These are phyloP conservation scores for Diaporthe ampelina DNA, from an alignment of 2,329 filamentous ascomycete species.

Conservation along the genomic window DNA sequence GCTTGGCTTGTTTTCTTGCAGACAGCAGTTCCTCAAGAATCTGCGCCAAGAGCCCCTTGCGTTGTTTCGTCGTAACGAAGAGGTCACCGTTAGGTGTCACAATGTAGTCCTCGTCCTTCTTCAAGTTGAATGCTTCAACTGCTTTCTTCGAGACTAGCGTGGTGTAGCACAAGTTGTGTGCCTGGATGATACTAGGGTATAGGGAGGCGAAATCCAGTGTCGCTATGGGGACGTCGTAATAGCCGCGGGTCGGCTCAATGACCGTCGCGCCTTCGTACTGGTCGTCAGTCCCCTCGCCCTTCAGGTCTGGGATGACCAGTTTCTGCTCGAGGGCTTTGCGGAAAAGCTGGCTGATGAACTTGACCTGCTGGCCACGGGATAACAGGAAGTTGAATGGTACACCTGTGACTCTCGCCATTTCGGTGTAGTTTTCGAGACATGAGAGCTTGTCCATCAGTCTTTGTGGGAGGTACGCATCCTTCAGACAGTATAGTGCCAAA, in stretches of 20 bases:
- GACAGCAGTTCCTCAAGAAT: slow-evolving; percentile 93
- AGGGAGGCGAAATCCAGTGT: slow-evolving; percentile 99
- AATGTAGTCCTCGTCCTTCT: slow-evolving; percentile 95
- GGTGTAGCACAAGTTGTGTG: slow-evolving; percentile 98
- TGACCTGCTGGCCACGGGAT: slow-evolving; percentile 93
- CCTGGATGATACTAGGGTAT: slow-evolving; percentile 98
- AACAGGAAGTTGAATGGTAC: slow-evolving; percentile 97
- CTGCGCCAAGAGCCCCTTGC: slow-evolving; percentile 92
- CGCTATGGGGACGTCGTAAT: slow-evolving; percentile 94
- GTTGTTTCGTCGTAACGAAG: slow-evolving; percentile 89
- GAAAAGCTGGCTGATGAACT: slow-evolving; percentile 97
- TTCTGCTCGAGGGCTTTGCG: slow-evolving; percentile 94
- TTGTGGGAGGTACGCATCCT: slow-evolving; percentile 96
- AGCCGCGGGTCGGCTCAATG: slow-evolving; percentile 93
- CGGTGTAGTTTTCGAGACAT: slow-evolving; percentile 98
- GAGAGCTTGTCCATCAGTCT: slow-evolving; percentile 97
- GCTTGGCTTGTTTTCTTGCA: slow-evolving; percentile 96
- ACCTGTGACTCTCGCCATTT: slow-evolving; percentile 99
- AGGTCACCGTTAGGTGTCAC: slow-evolving; percentile 94
- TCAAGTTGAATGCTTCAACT: slow-evolving; percentile 81
- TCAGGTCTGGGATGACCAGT: slow-evolving; percentile 91
- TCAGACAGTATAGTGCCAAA: slow-evolving; percentile 94
- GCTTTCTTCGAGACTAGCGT: slow-evolving; percentile 86
- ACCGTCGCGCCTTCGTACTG: slow-evolving; percentile 98
- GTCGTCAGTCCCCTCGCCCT: slow-evolving; percentile 79